These are phyloP conservation scores for Pyricularia sp. DNA, from an alignment of 2,329 filamentous ascomycete genomes.

Conservation along the genomic window DNA sequence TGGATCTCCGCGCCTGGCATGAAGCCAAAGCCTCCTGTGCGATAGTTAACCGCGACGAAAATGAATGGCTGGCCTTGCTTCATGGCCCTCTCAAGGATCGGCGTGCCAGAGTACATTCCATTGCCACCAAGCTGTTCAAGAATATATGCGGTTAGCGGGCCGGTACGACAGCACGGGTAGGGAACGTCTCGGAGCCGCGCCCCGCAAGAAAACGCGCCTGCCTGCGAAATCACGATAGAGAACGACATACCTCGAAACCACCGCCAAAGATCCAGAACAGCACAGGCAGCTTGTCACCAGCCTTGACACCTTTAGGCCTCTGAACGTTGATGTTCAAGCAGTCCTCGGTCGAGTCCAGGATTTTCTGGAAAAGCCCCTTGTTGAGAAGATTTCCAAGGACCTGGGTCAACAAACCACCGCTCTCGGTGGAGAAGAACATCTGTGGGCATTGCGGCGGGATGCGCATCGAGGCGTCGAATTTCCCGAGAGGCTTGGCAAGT, in stretches of 20 bases:
- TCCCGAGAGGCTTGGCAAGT: conserved; percentile 47
- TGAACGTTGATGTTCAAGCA: conserved; percentile 54
- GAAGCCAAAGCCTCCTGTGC: conserved; percentile 66
- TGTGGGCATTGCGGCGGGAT: conserved; percentile 60
- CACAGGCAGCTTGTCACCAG: conserved; percentile 51
- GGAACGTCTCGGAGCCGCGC: too few relatives aligned
- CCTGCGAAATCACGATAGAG: neutral
- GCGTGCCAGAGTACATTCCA: conserved; percentile 41
- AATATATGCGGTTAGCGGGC: conserved; percentile 8
- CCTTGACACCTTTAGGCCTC: conserved; percentile 45
- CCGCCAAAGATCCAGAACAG: conserved; percentile 65
- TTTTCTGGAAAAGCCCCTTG: conserved; percentile 46
- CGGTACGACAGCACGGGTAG: conserved; percentile 3
- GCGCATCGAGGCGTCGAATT: conserved; percentile 45
- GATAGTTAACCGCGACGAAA: conserved; percentile 72
- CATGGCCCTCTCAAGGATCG: conserved; percentile 35
- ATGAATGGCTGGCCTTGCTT: conserved; percentile 54
- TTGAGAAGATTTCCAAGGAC: conserved; percentile 41
- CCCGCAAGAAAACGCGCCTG: too few relatives aligned
- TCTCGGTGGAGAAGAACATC: conserved; percentile 49
- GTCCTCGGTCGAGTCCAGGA: conserved; percentile 49
- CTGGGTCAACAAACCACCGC: conserved; percentile 26
- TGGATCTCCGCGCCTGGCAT: conserved; percentile 59
- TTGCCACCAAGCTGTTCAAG: conserved; percentile 31
- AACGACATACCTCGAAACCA: conserved; percentile 38